A percentile compares a stretch with the other conserved stretches of the same genome.
phyloP scores from a whole-genome alignment of 2,329 filamentous ascomycete genomes.

The Plectosphaerella plurivora region DNA sequence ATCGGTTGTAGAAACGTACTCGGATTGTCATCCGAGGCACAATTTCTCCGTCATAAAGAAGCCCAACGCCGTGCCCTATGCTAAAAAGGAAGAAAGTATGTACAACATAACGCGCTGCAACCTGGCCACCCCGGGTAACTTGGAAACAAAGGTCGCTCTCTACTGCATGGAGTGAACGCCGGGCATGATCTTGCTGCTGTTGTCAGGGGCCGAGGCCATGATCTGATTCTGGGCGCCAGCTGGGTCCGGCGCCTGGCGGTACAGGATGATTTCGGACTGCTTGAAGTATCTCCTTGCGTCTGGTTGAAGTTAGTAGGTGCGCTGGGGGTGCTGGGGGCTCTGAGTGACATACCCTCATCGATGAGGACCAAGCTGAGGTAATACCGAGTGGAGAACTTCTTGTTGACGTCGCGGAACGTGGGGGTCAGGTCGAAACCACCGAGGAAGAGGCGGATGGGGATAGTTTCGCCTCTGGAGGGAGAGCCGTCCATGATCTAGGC shows the following conservation, averaged over 20 bases:
- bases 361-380: slow-evolving; percentile 95
- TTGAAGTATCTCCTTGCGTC: slow-evolving; percentile 98
- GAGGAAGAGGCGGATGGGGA: slow-evolving; percentile 93
- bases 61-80: slow-evolving; percentile 35
- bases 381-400: slow-evolving; percentile 98
- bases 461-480: slow-evolving; percentile 90
- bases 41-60: slow-evolving; percentile 8
- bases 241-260: slow-evolving; percentile 69
- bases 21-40: too few relatives aligned
- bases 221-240: slow-evolving; percentile 30
- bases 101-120: too few relatives aligned
- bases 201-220: slow-evolving; percentile 39
- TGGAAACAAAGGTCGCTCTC: slow-evolving; percentile 1
- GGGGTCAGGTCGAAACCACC: slow-evolving; percentile 96
- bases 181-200: slow-evolving; percentile 38
- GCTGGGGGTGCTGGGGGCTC: not conserved
- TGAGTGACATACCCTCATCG: slow-evolving; percentile 67
- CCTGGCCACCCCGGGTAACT: not conserved
- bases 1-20: slow-evolving; percentile 11
- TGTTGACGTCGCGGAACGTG: slow-evolving; percentile 98
- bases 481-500: slow-evolving; percentile 94
- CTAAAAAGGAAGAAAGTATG: slow-evolving; percentile 20
- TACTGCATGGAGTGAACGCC: slow-evolving; percentile 14
- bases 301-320: slow-evolving; percentile 29
- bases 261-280: slow-evolving; percentile 97